Evolutionary conservation across 441 rosid genomes (phyloP).

Genomic region (Syzygium syzygioides): DNA sequence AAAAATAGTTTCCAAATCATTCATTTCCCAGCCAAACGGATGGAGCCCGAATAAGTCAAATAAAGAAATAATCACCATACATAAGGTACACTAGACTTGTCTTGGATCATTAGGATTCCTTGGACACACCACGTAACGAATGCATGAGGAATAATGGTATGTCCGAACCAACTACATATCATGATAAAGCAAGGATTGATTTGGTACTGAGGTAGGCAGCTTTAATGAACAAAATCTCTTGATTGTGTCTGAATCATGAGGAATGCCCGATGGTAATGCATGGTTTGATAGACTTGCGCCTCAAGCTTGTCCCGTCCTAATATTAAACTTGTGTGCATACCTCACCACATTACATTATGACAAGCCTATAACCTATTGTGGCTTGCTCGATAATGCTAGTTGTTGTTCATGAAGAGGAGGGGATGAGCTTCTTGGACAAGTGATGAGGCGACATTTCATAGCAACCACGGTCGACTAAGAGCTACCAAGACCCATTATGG

Average conservation of each 20-base stretch:
- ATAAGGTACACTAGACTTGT: neutral
- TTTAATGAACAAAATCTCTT: neutral
- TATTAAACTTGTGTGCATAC: neutral
- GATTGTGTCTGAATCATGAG: neutral
- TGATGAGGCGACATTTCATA: neutral
- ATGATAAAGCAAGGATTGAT: neutral
- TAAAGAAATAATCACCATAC: neutral
- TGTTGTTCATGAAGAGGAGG: neutral
- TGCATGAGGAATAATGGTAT: neutral
- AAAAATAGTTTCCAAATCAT: neutral
- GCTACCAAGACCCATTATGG: neutral
- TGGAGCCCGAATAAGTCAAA: neutral
- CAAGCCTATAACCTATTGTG: neutral
- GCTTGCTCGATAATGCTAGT: neutral
- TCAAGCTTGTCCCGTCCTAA: neutral
- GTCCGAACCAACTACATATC: neutral
- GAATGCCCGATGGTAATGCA: neutral
- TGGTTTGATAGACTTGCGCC: neutral
- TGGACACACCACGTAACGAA: neutral
- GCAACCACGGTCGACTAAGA: neutral
- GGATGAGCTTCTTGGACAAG: neutral
- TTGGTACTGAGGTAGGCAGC: neutral
- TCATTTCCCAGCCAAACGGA: accelerated
- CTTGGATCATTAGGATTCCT: neutral
- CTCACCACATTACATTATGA: neutral